Percentiles rank a stretch among this genome's conserved stretches.
Conservation (phyloP, 768 basidiomycete species). For the Baorangia bicolor region DNA sequence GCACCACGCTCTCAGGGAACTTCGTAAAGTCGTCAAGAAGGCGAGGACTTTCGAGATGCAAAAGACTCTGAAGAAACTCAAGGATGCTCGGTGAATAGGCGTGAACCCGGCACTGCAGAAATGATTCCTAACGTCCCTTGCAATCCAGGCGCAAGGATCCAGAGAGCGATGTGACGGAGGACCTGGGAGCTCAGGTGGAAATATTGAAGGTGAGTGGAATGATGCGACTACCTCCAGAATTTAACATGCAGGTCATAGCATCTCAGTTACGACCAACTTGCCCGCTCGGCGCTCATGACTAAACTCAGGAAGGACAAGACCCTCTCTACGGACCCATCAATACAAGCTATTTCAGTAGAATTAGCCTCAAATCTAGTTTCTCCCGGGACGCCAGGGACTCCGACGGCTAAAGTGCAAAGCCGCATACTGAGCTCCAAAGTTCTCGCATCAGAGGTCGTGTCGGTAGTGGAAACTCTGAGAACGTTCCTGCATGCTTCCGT, state of each 20-base stretch:
- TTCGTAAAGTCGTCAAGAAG: slow-evolving; percentile 76
- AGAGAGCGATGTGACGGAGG: slow-evolving; percentile 39
- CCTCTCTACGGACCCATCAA: slow-evolving; percentile 48
- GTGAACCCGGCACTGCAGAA: not conserved
- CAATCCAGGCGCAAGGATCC: slow-evolving; percentile 37
- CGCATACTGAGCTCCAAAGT: slow-evolving; percentile 75
- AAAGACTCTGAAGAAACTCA: slow-evolving; percentile 80
- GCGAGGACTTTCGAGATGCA: slow-evolving; percentile 79
- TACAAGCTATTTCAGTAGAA: slow-evolving; percentile 49
- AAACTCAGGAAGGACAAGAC: slow-evolving; percentile 73
- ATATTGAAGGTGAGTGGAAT: slow-evolving; percentile 58
- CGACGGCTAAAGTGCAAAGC: slow-evolving; percentile 60
- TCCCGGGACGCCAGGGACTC: slow-evolving; percentile 41
- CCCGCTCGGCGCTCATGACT: slow-evolving; percentile 61
- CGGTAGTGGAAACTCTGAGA: slow-evolving; percentile 51
- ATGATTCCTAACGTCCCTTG: not conserved
- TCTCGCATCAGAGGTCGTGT: slow-evolving; percentile 58
- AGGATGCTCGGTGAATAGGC: slow-evolving; percentile 56
- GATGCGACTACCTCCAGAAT: not conserved
- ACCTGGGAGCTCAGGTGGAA: slow-evolving; percentile 60
- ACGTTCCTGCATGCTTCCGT: slow-evolving; percentile 36
- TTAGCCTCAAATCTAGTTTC: slow-evolving; percentile 37
- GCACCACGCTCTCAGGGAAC: slow-evolving; percentile 75
- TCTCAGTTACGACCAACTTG: slow-evolving; percentile 56
- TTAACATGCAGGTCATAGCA: slow-evolving; percentile 38